A percentile compares a stretch with the other conserved stretches of the same genome.
These are phyloP conservation scores for Pichia sp. DNA, from an alignment of 1,139 yeast genomes.

Conservation along the genomic window DNA sequence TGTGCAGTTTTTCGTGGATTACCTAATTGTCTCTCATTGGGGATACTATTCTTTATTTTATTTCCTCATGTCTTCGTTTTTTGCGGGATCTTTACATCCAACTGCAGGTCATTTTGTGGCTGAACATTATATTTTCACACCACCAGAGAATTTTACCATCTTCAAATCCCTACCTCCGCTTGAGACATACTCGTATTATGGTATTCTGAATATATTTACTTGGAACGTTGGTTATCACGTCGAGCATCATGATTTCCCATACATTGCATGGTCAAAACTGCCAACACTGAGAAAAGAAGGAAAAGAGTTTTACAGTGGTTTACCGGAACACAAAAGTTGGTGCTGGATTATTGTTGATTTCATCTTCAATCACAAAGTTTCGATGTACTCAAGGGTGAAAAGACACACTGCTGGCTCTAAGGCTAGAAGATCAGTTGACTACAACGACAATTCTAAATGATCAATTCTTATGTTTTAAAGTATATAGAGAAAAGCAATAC, in stretches of 20 bases:
- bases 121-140: constrained; percentile 74
- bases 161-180: constrained; percentile 38
- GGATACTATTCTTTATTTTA: constrained; percentile 61
- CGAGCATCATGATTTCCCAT: constrained; percentile 95
- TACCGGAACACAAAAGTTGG: constrained; percentile 79
- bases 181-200: constrained; percentile 88
- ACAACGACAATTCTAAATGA: constrained; percentile 23
- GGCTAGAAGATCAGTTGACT: constrained; percentile 20
- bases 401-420: constrained; percentile 31
- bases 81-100: constrained; percentile 91
- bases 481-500: not conserved
- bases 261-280: constrained; percentile 80
- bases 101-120: constrained; percentile 95
- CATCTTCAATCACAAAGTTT: constrained; percentile 56
- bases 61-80: constrained; percentile 66
- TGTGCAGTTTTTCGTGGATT: constrained; percentile 53
- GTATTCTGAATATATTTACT: constrained; percentile 63
- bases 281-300: constrained; percentile 63
- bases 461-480: too few relatives aligned
- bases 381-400: constrained; percentile 76
- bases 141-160: constrained; percentile 36
- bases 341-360: constrained; percentile 67
- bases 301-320: constrained; percentile 69
- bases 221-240: constrained; percentile 95
- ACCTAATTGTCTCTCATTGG: constrained; percentile 45